Percentiles rank a stretch among this genome's conserved stretches.
Conservation (phyloP, 768 basidiomycete species). For the Chalciporus sphaerocephalus region DNA sequence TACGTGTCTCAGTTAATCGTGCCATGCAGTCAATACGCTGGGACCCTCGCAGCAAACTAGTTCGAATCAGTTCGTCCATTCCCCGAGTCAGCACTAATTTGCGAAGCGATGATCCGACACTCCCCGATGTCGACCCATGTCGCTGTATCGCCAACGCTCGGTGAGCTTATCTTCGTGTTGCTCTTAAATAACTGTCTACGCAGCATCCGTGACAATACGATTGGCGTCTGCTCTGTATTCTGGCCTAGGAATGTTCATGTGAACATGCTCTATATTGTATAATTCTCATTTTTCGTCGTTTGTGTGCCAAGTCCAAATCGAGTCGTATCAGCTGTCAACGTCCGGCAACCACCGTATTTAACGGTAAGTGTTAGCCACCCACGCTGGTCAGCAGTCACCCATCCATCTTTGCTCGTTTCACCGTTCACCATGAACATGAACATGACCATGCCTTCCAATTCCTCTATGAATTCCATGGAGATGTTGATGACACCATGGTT, state of each 20-base stretch:
- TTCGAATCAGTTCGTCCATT: slow-evolving; percentile 6
- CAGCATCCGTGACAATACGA: not conserved
- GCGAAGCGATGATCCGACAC: not conserved
- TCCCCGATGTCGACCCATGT: not conserved
- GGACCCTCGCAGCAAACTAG: not conserved
- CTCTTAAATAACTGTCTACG: not conserved
- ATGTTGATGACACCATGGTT: slow-evolving; percentile 61
- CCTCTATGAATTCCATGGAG: slow-evolving; percentile 13
- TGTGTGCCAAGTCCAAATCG: too few species aligned
- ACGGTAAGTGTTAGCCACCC: not conserved
- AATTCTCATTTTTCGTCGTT: not conserved
- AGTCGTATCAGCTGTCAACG: not conserved
- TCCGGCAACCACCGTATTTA: not conserved
- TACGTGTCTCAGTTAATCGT: too few species aligned
- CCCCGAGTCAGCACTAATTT: slow-evolving; percentile 5
- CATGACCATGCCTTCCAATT: slow-evolving; percentile 9
- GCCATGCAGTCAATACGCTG: too few species aligned
- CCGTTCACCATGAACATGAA: slow-evolving; percentile 4
- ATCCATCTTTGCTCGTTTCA: not conserved
- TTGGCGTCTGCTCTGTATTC: not conserved
- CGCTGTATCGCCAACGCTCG: not conserved
- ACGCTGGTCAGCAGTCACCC: not conserved
- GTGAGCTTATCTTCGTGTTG: not conserved
- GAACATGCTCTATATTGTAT: not conserved
- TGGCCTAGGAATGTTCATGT: not conserved